Evolutionary conservation across 116 monocot species (phyloP), one percentile per base, ranked within the genome.

Genomic region (Iris pallida): DNA sequence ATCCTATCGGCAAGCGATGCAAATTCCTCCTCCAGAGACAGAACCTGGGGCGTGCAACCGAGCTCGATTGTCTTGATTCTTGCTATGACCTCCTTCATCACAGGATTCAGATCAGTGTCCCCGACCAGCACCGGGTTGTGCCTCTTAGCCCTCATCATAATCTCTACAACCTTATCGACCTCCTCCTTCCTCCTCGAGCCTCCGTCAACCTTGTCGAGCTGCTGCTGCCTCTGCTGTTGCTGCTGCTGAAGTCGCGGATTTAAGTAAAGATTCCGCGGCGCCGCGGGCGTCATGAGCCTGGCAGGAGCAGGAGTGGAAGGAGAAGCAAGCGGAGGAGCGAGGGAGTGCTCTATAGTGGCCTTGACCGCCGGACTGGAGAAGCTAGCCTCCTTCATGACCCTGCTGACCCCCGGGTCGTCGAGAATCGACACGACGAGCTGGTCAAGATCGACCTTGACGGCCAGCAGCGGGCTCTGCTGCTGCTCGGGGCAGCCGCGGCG

Each of bases 321-420:
- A 30, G 30, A 30, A 4, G 11, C 68, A 19, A 6, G 69, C 45
- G 57, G 71, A 42, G 71, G 18, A 59, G 81, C 72, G 16, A 89
- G 70, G 16, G 83, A 75, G 18, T 78, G 76, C 69, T 92, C 90
- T 47, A 97, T 75, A 67, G 78, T 55, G 53, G 81, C 75, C 64
- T 98, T 98, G 56, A 98, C 98, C 5, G 83, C 78, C 4, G 93
- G 83, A 72, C 84, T 85, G 14, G 92, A 92, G 75, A 98, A 93
- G 45, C 86, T 82, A 13, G 98, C 98, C 74, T 93, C 93, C 11
- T 90, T 83, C 98, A 98, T 98, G 74, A 98, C 98, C 55, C 93
- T 77, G 58, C 92, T 92, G 20, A 98, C 93, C 30, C 86, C 77
- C 1, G 98, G 98, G 59, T 98, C 98, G 18, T 98, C 98, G 53